Evolutionary conservation across 2,329 filamentous ascomycete genomes (phyloP).

Genomic region (Aspergillus vadensis): DNA sequence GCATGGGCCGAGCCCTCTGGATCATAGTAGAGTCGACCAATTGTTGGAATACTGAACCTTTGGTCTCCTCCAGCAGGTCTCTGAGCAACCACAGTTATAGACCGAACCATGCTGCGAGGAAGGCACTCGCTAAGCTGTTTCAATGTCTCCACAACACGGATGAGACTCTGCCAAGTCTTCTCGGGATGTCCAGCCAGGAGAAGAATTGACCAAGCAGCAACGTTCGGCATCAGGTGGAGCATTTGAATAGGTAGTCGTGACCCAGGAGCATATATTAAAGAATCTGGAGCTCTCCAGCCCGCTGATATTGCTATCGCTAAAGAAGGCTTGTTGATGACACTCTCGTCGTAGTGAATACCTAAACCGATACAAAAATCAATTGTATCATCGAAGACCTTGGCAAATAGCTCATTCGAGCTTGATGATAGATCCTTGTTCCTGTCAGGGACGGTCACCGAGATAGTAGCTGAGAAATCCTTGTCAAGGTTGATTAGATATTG

Average conservation of each 20-base stretch:
- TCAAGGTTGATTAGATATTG: constrained; percentile 36
- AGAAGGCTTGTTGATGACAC: constrained; percentile 12
- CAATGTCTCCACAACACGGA: neutral
- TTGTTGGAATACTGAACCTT: neutral
- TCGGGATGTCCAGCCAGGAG: constrained; percentile 7
- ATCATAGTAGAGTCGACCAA: constrained; percentile 12
- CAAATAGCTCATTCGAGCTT: constrained; percentile 28
- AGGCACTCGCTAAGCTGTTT: neutral
- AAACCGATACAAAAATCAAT: constrained; percentile 31
- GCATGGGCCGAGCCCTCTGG: constrained; percentile 10
- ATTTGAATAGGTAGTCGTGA: constrained; percentile 4
- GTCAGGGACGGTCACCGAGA: constrained; percentile 23
- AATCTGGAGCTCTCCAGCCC: constrained; percentile 11
- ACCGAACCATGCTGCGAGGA: constrained; percentile 1
- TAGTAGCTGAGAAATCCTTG: constrained; percentile 23
- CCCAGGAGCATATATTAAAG: constrained; percentile 7
- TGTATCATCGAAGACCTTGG: constrained; percentile 26
- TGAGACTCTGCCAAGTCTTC: neutral
- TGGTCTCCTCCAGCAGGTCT: constrained; percentile 1
- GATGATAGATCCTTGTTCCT: constrained; percentile 12
- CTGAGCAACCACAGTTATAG: constrained; percentile 5
- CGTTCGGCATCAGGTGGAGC: constrained; percentile 1
- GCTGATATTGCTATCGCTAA: constrained; percentile 4
- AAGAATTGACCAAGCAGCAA: constrained; percentile 5
- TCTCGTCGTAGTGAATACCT: constrained; percentile 27